Evolutionary conservation across 2,329 filamentous ascomycete species (phyloP).

Genomic region (Sodiomyces alkalinus): DNA sequence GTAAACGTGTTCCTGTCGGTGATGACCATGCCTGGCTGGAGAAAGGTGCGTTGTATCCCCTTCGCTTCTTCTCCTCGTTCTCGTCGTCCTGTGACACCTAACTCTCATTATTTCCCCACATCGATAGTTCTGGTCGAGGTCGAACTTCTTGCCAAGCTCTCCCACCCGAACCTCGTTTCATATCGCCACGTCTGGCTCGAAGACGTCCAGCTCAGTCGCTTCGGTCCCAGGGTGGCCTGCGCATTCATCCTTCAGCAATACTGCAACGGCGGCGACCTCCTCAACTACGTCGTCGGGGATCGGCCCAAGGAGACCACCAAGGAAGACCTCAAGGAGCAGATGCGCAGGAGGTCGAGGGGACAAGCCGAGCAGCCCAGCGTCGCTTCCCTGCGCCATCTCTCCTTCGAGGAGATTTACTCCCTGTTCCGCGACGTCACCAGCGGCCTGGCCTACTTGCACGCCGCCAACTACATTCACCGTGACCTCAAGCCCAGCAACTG

Average conservation of each 20-base stretch:
- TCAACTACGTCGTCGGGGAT: slow-evolving; percentile 69
- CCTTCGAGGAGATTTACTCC: slow-evolving; percentile 89
- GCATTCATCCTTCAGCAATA: slow-evolving; percentile 97
- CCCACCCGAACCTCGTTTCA: slow-evolving; percentile 87
- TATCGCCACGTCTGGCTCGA: slow-evolving; percentile 98
- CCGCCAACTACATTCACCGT: slow-evolving; percentile 85
- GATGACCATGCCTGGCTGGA: slow-evolving; percentile 92
- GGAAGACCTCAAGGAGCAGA: slow-evolving; percentile 76
- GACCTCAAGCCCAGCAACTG: slow-evolving; percentile 96
- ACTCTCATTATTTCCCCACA: not conserved
- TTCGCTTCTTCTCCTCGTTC: not conserved
- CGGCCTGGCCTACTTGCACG: slow-evolving; percentile 77
- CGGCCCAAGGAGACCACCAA: slow-evolving; percentile 50
- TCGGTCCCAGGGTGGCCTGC: slow-evolving; percentile 83
- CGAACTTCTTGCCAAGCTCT: slow-evolving; percentile 77
- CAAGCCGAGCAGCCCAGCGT: slow-evolving; percentile 47
- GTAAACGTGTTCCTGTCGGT: slow-evolving; percentile 90
- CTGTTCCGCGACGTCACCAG: slow-evolving; percentile 93
- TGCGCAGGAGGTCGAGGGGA: slow-evolving; percentile 69
- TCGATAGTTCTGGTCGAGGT: slow-evolving; percentile 64
- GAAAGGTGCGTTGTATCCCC: slow-evolving; percentile 35
- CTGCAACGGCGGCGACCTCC: slow-evolving; percentile 84
- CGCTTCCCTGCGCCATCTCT: slow-evolving; percentile 26
- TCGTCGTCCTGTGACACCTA: not conserved
- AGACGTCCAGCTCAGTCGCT: slow-evolving; percentile 67